Evolutionary conservation across 1,284 basidiomycete genomes (phyloP).

Genomic region (Moesziomyces globuligerus): DNA sequence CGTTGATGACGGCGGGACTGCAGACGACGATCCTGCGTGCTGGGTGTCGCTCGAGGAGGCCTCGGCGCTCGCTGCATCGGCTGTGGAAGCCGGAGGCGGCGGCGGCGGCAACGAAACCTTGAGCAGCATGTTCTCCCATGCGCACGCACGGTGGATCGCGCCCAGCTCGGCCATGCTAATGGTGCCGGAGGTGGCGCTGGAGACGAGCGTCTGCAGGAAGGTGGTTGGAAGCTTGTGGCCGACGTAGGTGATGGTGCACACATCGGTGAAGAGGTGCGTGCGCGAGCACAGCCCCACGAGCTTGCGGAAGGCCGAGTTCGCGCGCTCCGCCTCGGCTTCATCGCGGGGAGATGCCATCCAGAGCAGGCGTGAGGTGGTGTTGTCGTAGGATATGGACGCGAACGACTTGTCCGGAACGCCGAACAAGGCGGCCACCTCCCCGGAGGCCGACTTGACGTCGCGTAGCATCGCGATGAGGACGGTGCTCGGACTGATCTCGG

Average conservation of each 20-base stretch:
- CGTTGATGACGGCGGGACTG: slow-evolving; percentile 1
- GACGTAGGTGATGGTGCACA: slow-evolving; percentile 83
- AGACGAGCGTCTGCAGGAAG: slow-evolving; percentile 73
- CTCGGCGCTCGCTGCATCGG: slow-evolving; percentile 12
- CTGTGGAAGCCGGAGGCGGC: slow-evolving; percentile 5
- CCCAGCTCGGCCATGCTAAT: slow-evolving; percentile 79
- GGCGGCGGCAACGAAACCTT: slow-evolving; percentile 69
- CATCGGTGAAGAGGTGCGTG: slow-evolving; percentile 84
- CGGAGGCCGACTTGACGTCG: slow-evolving; percentile 78
- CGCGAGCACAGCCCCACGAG: slow-evolving; percentile 83
- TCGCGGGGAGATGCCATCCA: slow-evolving; percentile 34
- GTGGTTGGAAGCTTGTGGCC: slow-evolving; percentile 81
- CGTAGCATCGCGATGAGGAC: slow-evolving; percentile 79
- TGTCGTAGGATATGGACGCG: slow-evolving; percentile 35
- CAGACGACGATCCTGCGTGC: not conserved
- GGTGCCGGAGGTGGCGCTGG: slow-evolving; percentile 70
- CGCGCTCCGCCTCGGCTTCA: slow-evolving; percentile 69
- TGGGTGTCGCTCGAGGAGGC: slow-evolving; percentile 17
- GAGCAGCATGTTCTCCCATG: slow-evolving; percentile 86
- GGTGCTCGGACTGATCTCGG: slow-evolving; percentile 82
- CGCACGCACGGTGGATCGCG: slow-evolving; percentile 80
- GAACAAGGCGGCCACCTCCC: slow-evolving; percentile 80
- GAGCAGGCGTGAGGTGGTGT: slow-evolving; percentile 35
- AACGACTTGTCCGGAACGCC: slow-evolving; percentile 24
- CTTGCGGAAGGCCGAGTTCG: slow-evolving; percentile 78